Conservation (phyloP, 192 early-diverging fungal genomes). For the Coemansia sp. region DNA sequence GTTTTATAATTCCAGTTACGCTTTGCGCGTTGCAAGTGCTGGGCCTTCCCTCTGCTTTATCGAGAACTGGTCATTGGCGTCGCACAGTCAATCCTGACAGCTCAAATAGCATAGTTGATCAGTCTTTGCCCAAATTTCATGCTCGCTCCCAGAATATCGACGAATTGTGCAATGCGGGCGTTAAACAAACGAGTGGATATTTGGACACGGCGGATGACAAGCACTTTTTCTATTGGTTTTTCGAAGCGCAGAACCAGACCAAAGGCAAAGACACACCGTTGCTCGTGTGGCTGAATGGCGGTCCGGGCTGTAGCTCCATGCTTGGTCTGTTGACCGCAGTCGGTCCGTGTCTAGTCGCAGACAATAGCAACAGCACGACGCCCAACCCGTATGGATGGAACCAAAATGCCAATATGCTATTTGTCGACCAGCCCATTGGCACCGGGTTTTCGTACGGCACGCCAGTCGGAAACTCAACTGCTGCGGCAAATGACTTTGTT, state of each 20-base stretch:
- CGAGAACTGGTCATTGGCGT: background rate
- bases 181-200: slow-evolving; percentile 83
- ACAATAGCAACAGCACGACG: slow-evolving; percentile 63
- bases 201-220: slow-evolving; percentile 62
- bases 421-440: slow-evolving; percentile 83
- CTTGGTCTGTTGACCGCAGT: slow-evolving; percentile 72
- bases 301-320: slow-evolving; percentile 77
- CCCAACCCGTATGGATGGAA: slow-evolving; percentile 87
- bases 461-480: slow-evolving; percentile 60
- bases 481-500: slow-evolving; percentile 81
- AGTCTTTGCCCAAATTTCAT: background rate
- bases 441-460: slow-evolving; percentile 85
- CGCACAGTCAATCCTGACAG: background rate
- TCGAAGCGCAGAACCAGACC: slow-evolving; percentile 74
- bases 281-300: slow-evolving; percentile 78
- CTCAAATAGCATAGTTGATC: background rate
- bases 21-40: too few species aligned
- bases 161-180: slow-evolving; percentile 75
- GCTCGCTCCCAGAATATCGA: slow-evolving; percentile 30
- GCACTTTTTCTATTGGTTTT: slow-evolving; percentile 95
- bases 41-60: too few species aligned
- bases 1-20: too few species aligned
- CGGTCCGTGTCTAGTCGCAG: slow-evolving; percentile 79
- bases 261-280: slow-evolving; percentile 60
- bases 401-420: slow-evolving; percentile 74